Percentiles rank a stretch among this genome's conserved stretches.
Conservation (phyloP, 495 filamentous ascomycete genomes). For the Letharia columbiana region DNA sequence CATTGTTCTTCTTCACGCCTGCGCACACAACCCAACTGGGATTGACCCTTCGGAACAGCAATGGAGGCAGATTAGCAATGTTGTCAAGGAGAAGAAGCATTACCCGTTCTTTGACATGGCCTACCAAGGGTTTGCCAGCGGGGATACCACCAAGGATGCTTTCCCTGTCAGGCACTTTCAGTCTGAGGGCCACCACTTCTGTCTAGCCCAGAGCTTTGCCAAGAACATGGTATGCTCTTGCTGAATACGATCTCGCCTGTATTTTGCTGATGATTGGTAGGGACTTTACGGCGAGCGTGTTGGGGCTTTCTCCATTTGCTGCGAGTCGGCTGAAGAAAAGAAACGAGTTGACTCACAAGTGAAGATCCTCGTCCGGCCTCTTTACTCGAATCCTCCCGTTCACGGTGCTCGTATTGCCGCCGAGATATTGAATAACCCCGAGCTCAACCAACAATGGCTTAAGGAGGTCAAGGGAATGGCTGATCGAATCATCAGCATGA, state of each 20-base stretch:
- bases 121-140: constrained; percentile 96
- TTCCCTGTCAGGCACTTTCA: constrained; percentile 90
- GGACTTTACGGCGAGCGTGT: constrained; percentile 98
- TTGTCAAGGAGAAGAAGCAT: constrained; percentile 81
- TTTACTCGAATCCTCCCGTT: constrained; percentile 97
- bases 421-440: constrained; percentile 81
- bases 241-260: background rate
- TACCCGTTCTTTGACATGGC: constrained; percentile 99
- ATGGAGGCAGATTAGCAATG: constrained; percentile 87
- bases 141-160: constrained; percentile 84
- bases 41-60: constrained; percentile 89
- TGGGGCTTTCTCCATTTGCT: constrained; percentile 90
- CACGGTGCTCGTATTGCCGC: constrained; percentile 92
- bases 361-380: constrained; percentile 93
- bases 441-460: constrained; percentile 88
- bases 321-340: constrained; percentile 78
- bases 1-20: constrained; percentile 90
- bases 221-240: constrained; percentile 82
- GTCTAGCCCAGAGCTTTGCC: constrained; percentile 89
- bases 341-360: constrained; percentile 94
- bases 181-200: constrained; percentile 80
- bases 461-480: constrained; percentile 98
- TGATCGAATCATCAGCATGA: constrained; percentile 98
- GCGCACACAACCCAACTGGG: constrained; percentile 97
- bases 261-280: constrained; percentile 31